These are phyloP conservation scores for Alnus glutinosa DNA, from an alignment of 306 rosid genomes.

Conservation along the genomic window DNA sequence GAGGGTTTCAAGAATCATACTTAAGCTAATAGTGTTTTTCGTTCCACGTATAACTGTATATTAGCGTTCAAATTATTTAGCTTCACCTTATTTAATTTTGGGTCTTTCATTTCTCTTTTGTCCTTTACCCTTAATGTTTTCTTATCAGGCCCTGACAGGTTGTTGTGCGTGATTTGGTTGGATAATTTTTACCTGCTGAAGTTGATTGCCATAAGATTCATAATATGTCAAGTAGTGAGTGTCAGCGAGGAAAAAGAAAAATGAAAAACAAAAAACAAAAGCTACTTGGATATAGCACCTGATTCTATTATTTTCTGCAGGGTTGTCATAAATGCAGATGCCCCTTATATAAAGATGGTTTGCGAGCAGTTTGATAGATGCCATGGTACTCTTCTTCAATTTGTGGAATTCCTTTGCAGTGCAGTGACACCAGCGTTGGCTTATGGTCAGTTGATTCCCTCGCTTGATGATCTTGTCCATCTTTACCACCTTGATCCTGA, in stretches of 20 bases:
- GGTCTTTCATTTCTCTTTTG: not conserved
- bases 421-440: conserved; percentile 76
- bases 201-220: not conserved
- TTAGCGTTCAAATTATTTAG: not conserved
- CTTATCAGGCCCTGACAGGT: not conserved
- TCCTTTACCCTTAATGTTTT: not conserved
- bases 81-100: not conserved
- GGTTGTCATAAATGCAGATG: conserved; percentile 82
- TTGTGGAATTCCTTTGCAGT: conserved; percentile 87
- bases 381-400: conserved; percentile 95
- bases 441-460: conserved; percentile 82
- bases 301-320: conserved; percentile 49
- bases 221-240: not conserved
- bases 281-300: not conserved
- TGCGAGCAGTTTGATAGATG: conserved; percentile 96
- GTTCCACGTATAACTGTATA: not conserved
- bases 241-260: not conserved
- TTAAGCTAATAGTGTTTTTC: not conserved
- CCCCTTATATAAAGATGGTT: conserved; percentile 95
- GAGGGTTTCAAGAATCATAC: not conserved
- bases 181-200: not conserved
- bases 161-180: not conserved
- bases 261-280: not conserved
- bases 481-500: conserved; percentile 93
- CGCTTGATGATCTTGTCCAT: conserved; percentile 82